A percentile compares a stretch with the other conserved stretches of the same genome.
These are phyloP conservation scores for Boletus subparvulus DNA, from an alignment of 768 basidiomycete species.

Conservation along the genomic window DNA sequence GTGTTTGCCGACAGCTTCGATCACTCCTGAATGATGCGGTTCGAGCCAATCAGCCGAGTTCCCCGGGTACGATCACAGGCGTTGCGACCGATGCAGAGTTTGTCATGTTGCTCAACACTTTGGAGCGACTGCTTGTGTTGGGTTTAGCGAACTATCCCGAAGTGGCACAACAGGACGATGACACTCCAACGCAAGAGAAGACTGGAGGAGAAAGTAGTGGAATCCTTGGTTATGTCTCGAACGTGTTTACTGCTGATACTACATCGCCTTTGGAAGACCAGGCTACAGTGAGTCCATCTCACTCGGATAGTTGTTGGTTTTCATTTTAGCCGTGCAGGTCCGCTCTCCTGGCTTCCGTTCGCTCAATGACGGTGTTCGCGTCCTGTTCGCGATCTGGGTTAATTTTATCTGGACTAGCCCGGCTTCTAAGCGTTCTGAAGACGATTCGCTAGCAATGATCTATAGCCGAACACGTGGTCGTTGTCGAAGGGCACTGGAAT, in stretches of 20 bases:
- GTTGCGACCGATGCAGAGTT: constrained; percentile 77
- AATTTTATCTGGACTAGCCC: constrained; percentile 52
- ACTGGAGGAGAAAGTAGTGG: constrained; percentile 54
- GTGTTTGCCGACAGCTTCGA: constrained; percentile 70
- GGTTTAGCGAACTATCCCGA: constrained; percentile 63
- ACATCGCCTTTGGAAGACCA: constrained; percentile 51
- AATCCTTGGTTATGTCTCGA: constrained; percentile 86
- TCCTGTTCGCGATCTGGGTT: constrained; percentile 75
- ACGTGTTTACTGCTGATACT: constrained; percentile 82
- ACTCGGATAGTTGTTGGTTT: neutral
- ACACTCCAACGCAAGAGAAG: constrained; percentile 52
- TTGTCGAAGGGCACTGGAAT: constrained; percentile 78
- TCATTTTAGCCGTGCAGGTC: constrained; percentile 36
- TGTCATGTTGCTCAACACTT: constrained; percentile 76
- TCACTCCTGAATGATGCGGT: constrained; percentile 55
- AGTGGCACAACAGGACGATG: constrained; percentile 52
- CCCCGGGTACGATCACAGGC: constrained; percentile 43
- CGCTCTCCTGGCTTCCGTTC: constrained; percentile 75
- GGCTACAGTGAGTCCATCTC: constrained; percentile 47
- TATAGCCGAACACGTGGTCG: constrained; percentile 65
- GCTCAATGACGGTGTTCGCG: constrained; percentile 78
- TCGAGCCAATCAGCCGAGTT: constrained; percentile 40
- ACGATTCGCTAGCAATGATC: constrained; percentile 68
- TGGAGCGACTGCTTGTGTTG: constrained; percentile 80
- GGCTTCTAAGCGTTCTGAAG: constrained; percentile 48